Base-by-base conservation (phyloP, 164 flowering plant species). In the Annona cherimola region DNA sequence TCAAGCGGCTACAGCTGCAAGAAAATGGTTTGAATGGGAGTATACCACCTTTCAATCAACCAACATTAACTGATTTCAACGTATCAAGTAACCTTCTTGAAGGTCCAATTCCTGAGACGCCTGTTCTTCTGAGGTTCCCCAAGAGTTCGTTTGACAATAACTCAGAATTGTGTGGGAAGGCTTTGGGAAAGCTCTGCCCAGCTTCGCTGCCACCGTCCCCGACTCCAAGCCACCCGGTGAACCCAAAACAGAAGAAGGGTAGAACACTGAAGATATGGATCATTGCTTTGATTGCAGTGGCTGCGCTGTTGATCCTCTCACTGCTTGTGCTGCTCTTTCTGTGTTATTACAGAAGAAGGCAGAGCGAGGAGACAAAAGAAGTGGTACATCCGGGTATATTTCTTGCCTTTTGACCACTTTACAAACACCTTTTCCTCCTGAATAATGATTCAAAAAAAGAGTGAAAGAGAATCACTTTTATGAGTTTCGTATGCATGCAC, bases 91-190 rank as follows among this genome's bases (percentile, higher is more conserved):
- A 74, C 20, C n/a, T 20, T n/a, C 76, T 74, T 11, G 19, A 74
- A 16, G 76, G 76, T 18, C 61, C 19, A 40, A 74, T 74, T 68
- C 76, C 76, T 1, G 63, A 46, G 2, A 69, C 73, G 26, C 62
- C 76, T 4, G 78, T 77, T 11, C 86, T 90, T 39, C 78, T 73
- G 18, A 63, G 79, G 41, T 87, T 88, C 44, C 61, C 84, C 0
- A 54, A 64, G 40, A 82, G 82, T 61, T 85, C 86, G 1, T 88
- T 55, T 67, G 80, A 71, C n/a, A 66, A 79, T 42, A 90, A 88
- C 50, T 44, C 79, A 0, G 75, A 66, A 65, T 79, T 88, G 50
- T 88, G 92, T 71, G 92, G 94, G 6, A 76, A 20, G 0, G 87
- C 83, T 2, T 59, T 84, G 73, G 71, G 65, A 1, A 61, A 55